These are phyloP conservation scores for Candida khao-thaluensis DNA, from an alignment of 805 yeast genomes.

Conservation along the genomic window DNA sequence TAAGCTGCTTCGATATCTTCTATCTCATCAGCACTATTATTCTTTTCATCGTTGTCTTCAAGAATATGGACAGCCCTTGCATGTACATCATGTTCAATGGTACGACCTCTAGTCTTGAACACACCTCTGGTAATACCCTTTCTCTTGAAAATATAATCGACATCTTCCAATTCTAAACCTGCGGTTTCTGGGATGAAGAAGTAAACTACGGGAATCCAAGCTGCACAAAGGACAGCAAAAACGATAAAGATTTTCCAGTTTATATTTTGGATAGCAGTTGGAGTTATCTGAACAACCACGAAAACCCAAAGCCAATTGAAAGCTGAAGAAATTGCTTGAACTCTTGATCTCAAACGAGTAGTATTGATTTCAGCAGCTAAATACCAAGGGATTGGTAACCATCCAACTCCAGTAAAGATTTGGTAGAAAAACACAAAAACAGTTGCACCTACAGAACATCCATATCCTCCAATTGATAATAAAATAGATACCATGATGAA, in stretches of 20 bases:
- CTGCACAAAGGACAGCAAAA: constrained; percentile 38
- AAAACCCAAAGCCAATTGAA: constrained; percentile 45
- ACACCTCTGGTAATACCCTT: constrained; percentile 12
- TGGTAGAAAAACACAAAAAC: constrained; percentile 44
- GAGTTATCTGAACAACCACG: constrained; percentile 47
- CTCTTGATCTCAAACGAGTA: constrained; percentile 45
- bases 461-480: constrained; percentile 28
- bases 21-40: constrained; percentile 8
- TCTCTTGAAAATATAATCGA: constrained; percentile 47
- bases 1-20: constrained; percentile 3
- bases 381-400: constrained; percentile 46
- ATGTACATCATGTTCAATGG: constrained; percentile 9
- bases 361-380: constrained; percentile 48
- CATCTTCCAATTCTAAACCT: constrained; percentile 44
- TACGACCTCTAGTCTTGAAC: constrained; percentile 12
- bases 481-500: constrained; percentile 42
- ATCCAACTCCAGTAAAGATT: constrained; percentile 41
- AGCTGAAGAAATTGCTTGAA: constrained; percentile 43
- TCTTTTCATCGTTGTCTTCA: constrained; percentile 11
- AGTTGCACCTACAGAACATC: constrained; percentile 43
- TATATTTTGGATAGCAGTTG: constrained; percentile 38
- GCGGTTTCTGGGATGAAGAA: constrained; percentile 47
- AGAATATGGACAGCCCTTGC: constrained; percentile 12
- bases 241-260: constrained; percentile 42
- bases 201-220: constrained; percentile 38